These are phyloP conservation scores for Candida saitoana DNA, from an alignment of 805 yeast genomes.

Conservation along the genomic window DNA sequence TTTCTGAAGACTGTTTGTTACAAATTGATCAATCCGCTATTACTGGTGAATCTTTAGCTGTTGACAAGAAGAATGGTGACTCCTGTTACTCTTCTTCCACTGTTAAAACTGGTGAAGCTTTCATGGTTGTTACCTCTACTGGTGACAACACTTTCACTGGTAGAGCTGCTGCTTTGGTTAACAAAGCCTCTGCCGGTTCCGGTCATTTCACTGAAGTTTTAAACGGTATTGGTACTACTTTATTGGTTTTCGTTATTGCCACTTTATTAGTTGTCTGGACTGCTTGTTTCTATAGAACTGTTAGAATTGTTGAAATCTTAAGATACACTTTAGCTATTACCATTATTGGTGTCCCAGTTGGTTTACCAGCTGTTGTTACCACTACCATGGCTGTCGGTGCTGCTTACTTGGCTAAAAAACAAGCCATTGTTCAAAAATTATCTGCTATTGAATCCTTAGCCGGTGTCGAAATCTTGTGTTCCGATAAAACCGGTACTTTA, in stretches of 20 bases:
- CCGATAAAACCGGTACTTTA: constrained; percentile 97
- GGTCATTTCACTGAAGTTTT: constrained; percentile 98
- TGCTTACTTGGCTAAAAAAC: constrained; percentile 94
- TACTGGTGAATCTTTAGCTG: constrained; percentile 97
- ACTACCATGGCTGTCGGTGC: constrained; percentile 99
- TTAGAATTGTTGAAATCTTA: constrained; percentile 78
- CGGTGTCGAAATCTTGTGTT: constrained; percentile 96
- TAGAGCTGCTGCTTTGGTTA: constrained; percentile 94
- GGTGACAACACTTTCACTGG: constrained; percentile 96
- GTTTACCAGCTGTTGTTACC: constrained; percentile 97
- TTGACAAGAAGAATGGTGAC: constrained; percentile 87
- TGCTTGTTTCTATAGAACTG: constrained; percentile 91
- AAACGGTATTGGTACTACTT: constrained; percentile 94
- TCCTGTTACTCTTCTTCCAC: constrained; percentile 87
- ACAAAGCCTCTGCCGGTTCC: constrained; percentile 86
- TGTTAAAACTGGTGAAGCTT: constrained; percentile 92
- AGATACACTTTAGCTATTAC: constrained; percentile 93
- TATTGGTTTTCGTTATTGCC: constrained; percentile 81
- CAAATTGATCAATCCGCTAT: constrained; percentile 96
- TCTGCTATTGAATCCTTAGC: constrained; percentile 96
- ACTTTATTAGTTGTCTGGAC: constrained; percentile 89
- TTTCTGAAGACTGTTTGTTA: constrained; percentile 77
- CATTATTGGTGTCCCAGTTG: constrained; percentile 97
- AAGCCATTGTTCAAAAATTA: constrained; percentile 94
- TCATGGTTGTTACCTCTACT: constrained; percentile 90